These are phyloP conservation scores for Neurospora sp. DNA, from an alignment of 495 filamentous ascomycete species.

Conservation along the genomic window DNA sequence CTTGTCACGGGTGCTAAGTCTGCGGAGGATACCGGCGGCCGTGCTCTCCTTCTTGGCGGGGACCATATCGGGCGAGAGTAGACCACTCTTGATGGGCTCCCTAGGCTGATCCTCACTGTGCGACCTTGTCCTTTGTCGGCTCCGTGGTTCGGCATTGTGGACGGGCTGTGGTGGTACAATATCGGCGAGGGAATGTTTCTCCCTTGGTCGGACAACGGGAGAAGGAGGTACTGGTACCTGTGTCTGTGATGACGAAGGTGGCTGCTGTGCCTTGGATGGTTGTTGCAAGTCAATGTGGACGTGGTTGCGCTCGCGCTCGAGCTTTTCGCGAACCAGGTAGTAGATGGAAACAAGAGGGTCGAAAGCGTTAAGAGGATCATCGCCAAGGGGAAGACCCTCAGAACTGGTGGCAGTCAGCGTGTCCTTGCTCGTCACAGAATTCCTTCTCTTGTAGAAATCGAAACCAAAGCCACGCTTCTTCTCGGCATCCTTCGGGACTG, in stretches of 20 bases:
- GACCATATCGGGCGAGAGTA: slow-evolving; percentile 50
- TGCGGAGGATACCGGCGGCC: slow-evolving; percentile 73
- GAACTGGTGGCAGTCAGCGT: slow-evolving; percentile 78
- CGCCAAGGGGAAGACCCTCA: slow-evolving; percentile 72
- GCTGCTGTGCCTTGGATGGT: slow-evolving; percentile 13
- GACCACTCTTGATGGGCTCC: slow-evolving; percentile 63
- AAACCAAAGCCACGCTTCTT: slow-evolving; percentile 83
- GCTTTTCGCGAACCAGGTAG: slow-evolving; percentile 89
- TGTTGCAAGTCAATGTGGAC: slow-evolving; percentile 12
- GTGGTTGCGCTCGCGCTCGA: slow-evolving; percentile 58
- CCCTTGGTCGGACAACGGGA: slow-evolving; percentile 35
- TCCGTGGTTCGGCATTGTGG: slow-evolving; percentile 78
- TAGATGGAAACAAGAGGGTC: slow-evolving; percentile 91
- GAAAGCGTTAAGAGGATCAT: slow-evolving; percentile 88
- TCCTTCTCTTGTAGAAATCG: slow-evolving; percentile 94
- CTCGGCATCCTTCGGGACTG: slow-evolving; percentile 53
- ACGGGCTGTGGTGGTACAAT: slow-evolving; percentile 76
- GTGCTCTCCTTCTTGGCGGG: slow-evolving; percentile 76
- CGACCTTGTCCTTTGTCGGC: slow-evolving; percentile 76
- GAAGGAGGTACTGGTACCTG: slow-evolving; percentile 15
- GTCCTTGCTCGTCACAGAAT: slow-evolving; percentile 77
- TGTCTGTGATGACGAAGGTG: slow-evolving; percentile 13
- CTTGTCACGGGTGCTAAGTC: slow-evolving; percentile 79
- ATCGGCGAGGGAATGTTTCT: slow-evolving; percentile 45
- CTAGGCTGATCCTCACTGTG: slow-evolving; percentile 91